phyloP scores from a whole-genome alignment of 2,329 filamentous ascomycete genomes.

The Zymoseptoria crescenta region DNA sequence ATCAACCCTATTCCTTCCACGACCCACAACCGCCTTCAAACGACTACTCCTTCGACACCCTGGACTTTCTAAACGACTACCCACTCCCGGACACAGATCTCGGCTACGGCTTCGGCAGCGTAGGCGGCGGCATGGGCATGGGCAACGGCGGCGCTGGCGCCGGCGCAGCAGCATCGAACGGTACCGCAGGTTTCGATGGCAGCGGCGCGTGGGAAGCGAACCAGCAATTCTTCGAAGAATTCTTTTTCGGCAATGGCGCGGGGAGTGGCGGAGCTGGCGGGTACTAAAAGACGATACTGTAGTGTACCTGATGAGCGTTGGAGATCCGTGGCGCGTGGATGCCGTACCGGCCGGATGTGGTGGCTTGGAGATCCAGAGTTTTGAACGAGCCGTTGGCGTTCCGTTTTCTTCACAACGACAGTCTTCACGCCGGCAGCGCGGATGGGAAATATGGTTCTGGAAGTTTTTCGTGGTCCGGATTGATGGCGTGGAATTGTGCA shows the following conservation, averaged over 20 bases:
- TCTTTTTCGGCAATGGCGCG: conserved; percentile 56
- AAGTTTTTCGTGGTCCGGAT: background rate
- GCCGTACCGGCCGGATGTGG: background rate
- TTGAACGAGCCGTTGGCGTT: background rate
- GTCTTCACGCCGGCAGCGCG: background rate
- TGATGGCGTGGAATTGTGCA: background rate
- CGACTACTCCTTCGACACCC: conserved; percentile 35
- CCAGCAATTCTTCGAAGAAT: conserved; percentile 55
- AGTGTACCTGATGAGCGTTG: background rate
- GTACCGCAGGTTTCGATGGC: conserved; percentile 13
- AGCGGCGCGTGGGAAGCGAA: conserved; percentile 48
- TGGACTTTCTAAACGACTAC: conserved; percentile 49
- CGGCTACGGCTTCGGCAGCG: conserved; percentile 10
- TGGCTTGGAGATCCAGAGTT: background rate
- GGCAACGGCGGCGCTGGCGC: conserved; percentile 37
- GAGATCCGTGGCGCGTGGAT: background rate
- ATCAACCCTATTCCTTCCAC: conserved; percentile 1
- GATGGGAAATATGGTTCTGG: background rate
- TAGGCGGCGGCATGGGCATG: conserved; percentile 35
- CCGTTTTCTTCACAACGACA: background rate
- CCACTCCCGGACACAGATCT: conserved; percentile 25
- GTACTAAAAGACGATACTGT: background rate
- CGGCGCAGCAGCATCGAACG: conserved; percentile 7
- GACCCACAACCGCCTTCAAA: conserved; percentile 2
- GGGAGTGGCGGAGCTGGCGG: background rate